phyloP scores from a whole-genome alignment of 441 rosid genomes.

The Mallotus repandus region DNA sequence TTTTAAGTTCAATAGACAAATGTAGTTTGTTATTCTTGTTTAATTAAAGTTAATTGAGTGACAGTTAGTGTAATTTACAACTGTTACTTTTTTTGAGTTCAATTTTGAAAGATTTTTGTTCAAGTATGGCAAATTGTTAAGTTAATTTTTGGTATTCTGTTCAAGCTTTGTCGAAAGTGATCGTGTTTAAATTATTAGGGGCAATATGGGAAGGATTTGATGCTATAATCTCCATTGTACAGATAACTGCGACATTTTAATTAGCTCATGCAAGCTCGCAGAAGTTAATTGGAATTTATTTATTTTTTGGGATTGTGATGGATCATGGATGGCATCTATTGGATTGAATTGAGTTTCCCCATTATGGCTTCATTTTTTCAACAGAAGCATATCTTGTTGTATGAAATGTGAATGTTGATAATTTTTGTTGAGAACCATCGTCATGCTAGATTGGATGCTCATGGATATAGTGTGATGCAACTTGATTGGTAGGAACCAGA shows the following conservation, averaged over 20 bases:
- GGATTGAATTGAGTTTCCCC: too few relatives aligned
- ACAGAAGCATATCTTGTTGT: neutral
- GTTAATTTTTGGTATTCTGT: constrained; percentile 6
- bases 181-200: neutral
- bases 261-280: neutral
- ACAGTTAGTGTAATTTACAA: neutral
- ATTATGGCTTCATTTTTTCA: neutral
- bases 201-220: neutral
- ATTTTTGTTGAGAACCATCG: neutral
- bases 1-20: constrained; percentile 10
- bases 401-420: neutral
- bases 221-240: neutral
- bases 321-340: too few relatives aligned
- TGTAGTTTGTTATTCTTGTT: neutral
- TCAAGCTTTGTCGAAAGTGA: neutral
- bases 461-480: neutral
- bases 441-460: neutral
- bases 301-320: too few relatives aligned
- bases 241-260: neutral
- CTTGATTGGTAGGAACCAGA: too few relatives aligned
- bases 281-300: neutral
- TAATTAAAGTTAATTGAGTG: neutral
- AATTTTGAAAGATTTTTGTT: neutral
- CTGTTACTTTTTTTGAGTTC: neutral
- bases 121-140: constrained; percentile 14